Base-by-base conservation (phyloP, 1,284 basidiomycete genomes). In the Sanguinoderma infundibulare region DNA sequence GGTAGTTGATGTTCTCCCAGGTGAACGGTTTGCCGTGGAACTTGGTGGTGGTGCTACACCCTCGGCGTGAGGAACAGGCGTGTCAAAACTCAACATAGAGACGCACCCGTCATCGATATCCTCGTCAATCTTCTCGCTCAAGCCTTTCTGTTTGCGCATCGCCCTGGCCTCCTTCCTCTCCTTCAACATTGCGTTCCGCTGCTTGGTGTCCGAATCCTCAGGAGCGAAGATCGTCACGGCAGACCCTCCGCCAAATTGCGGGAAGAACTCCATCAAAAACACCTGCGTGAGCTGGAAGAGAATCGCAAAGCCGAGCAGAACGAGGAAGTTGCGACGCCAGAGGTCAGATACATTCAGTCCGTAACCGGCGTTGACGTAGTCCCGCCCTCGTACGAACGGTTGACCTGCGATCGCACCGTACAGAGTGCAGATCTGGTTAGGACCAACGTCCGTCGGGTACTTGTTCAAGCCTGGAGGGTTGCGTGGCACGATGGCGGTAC, bases 1-100 rank as follows among this genome's bases (percentile, higher is more conserved):
- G 80, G 68, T 94, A 94, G 70, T 88, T 89, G 61, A 92, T 74
- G 14, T 77, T 75, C 70, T 90, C 86, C 89, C 89, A 92, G 0
- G 89, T 89, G 69, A 92, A 88, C 0, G 85, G 80, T 65, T 80
- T 84, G 55, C 81, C 77, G 62, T 84, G 75, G 35, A 70, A 67
- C 24, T 60, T 65, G 2, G 61, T 60, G 1, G 55, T 58, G 46
- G 30, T 53, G 56, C 61, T 54, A 54, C 24, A 57, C 47, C 26
- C 34, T 61, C 64, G 30, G 20, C 1, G 40, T 46, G 5, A 46
- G 17, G 1, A 53, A 5, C 17, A 24, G 28, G 2, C 28, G 32
- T 17, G 5, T 6, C 7, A 47, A 22, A 39, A 17, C 40, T 49
- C 9, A 36, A 35, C 40, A 67, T 58, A 28, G 14, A 71, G 68